Base-by-base conservation (phyloP, 352 stramenopile genomes). In the Elongisporangium prolatum region DNA sequence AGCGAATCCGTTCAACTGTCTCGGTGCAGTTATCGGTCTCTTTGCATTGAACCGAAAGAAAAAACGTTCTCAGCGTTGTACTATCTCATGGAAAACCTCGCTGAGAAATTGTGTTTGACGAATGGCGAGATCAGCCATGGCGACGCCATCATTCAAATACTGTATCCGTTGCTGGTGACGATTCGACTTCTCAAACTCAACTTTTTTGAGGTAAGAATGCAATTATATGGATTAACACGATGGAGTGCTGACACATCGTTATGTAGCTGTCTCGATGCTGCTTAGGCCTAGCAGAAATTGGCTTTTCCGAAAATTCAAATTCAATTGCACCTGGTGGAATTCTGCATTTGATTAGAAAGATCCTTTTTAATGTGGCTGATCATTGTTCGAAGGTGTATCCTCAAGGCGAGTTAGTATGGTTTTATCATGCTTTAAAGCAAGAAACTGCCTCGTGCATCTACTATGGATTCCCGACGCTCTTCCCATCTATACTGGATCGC, bases 161-260 rank as follows among this genome's bases (percentile, higher is more conserved):
- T 94, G 21, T 96, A 94, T 40, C 84, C 86, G 6, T 68, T 91
- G 11, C 60, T 93, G 9, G 78, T 93, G 20, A 77, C 77, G 16
- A 68, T 93, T 49, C 77, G 80, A 18, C 51, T 96, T 9, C 61
- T 96, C 13, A 96, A 96, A 54, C 60, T 93, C 4, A 96, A 96
- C 67, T 89, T 96, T 49, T 96, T 93, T 25, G 86, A 96, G 80
- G 85, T 94, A 69, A 55, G 72, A 34, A 38, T 13, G 20, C 4
- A 48, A 48, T 44, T 25, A 7, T 57, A 21, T 64, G 17, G 20
- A 11, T 38, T n/a, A n/a, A n/a, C n/a, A n/a, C n/a, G n/a, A n/a
- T n/a, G n/a, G 34, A 44, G 49, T 21, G 17, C 24, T 4, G n/a
- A n/a, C n/a, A n/a, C n/a, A n/a, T n/a, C n/a, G n/a, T 63, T 16